Conservation (phyloP, 371 early-diverging fungal species). For the Lichtheimia ramosa region DNA sequence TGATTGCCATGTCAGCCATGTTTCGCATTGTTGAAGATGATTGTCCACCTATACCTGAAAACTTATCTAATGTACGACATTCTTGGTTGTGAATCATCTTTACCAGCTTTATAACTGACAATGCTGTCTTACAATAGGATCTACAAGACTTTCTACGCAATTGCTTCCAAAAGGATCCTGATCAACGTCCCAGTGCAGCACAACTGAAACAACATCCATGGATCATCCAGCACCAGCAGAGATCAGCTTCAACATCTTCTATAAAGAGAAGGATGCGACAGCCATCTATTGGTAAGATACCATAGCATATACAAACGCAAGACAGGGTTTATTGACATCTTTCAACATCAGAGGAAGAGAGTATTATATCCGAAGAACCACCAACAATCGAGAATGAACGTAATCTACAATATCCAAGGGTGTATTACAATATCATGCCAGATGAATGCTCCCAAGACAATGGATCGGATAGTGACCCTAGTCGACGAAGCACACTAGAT, state of each 20-base stretch:
- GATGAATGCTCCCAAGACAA: not conserved
- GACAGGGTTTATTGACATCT: not conserved
- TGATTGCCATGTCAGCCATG: slow-evolving; percentile 85
- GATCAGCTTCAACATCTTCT: slow-evolving; percentile 1
- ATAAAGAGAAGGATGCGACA: slow-evolving; percentile 5
- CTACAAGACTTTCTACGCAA: slow-evolving; percentile 70
- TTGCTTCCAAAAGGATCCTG: slow-evolving; percentile 85
- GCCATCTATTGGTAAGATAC: not conserved
- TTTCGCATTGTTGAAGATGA: slow-evolving; percentile 91
- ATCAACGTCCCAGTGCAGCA: slow-evolving; percentile 66
- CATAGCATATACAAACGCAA: not conserved
- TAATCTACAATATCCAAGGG: slow-evolving; percentile 12
- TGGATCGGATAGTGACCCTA: not conserved
- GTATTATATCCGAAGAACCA: not conserved
- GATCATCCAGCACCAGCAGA: slow-evolving; percentile 52
- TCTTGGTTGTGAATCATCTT: not conserved
- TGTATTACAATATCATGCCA: slow-evolving; percentile 18
- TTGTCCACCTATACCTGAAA: slow-evolving; percentile 83
- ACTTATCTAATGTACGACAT: slow-evolving; percentile 54
- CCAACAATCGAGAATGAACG: slow-evolving; percentile 6
- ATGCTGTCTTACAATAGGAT: slow-evolving; percentile 23
- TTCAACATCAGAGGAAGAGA: not conserved
- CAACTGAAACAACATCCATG: slow-evolving; percentile 71
- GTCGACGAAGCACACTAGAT: slow-evolving; percentile 1
- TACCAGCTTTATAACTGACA: not conserved